phyloP scores from a whole-genome alignment of 2,329 filamentous ascomycete species.

The Blastomyces percursus region DNA sequence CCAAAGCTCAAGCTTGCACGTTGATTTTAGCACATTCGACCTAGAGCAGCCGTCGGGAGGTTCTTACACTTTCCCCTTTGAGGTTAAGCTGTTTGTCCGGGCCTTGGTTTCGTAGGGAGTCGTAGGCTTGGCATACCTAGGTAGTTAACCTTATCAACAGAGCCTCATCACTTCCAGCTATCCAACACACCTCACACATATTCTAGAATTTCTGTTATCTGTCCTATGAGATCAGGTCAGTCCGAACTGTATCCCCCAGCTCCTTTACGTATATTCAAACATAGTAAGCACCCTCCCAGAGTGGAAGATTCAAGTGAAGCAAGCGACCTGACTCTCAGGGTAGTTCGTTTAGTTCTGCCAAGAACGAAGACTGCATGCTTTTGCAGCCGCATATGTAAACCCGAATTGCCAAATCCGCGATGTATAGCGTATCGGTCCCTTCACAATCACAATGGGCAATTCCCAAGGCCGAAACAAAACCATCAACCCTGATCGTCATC shows the following conservation, averaged over 20 bases:
- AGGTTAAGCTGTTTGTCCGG: too few relatives aligned
- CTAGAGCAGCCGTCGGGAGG: too few relatives aligned
- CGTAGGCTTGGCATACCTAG: too few relatives aligned
- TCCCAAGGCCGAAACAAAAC: neutral
- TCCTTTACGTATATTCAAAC: neutral
- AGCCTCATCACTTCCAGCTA: too few relatives aligned
- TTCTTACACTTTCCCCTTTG: too few relatives aligned
- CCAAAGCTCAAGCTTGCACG: too few relatives aligned
- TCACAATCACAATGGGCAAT: neutral
- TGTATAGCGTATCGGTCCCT: neutral
- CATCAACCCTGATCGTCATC: neutral
- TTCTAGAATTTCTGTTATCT: neutral
- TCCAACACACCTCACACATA: too few relatives aligned
- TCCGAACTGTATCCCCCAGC: neutral
- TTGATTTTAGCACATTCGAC: too few relatives aligned
- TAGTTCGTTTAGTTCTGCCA: neutral
- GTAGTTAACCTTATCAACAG: too few relatives aligned
- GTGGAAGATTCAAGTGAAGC: neutral
- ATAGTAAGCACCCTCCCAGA: too few relatives aligned
- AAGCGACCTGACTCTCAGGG: neutral
- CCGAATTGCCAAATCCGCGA: neutral
- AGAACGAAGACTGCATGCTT: neutral
- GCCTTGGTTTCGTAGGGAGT: too few relatives aligned
- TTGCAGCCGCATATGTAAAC: neutral
- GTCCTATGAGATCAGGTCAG: neutral